These are phyloP conservation scores for Petunia secreta DNA, from an alignment of 257 asterid species.

Conservation along the genomic window DNA sequence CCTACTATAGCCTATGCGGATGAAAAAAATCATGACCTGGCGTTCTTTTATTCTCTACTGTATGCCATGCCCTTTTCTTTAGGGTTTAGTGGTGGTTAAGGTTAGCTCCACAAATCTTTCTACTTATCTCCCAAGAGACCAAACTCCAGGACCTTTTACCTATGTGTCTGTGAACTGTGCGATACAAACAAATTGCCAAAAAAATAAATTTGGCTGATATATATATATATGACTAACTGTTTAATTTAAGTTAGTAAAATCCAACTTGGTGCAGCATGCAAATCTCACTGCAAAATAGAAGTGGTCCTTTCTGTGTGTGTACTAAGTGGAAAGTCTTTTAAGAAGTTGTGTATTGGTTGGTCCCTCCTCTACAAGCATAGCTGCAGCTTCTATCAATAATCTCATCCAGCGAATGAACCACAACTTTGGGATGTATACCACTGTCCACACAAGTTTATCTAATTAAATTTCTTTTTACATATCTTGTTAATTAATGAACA, in stretches of 20 bases:
- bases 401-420: conserved; percentile 48
- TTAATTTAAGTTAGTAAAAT: not conserved
- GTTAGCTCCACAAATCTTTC: too few species aligned
- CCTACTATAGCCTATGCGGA: too few species aligned
- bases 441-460: conserved; percentile 18
- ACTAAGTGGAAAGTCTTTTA: conserved; percentile 64
- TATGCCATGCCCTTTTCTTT: too few species aligned
- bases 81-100: too few species aligned
- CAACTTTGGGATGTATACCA: conserved; percentile 27
- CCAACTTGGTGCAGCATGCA: conserved; percentile 36
- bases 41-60: too few species aligned
- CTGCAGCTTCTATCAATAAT: conserved; percentile 46
- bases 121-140: too few species aligned
- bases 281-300: conserved; percentile 46
- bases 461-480: not conserved
- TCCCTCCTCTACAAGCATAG: conserved; percentile 57
- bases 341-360: conserved; percentile 55
- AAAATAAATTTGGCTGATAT: not conserved
- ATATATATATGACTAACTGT: too few species aligned
- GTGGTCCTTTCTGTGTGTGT: conserved; percentile 65
- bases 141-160: too few species aligned
- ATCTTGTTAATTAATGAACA: not conserved
- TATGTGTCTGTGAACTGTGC: too few species aligned
- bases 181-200: too few species aligned
- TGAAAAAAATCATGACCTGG: too few species aligned